These are phyloP conservation scores for Taxawa tesnikishii DNA, from an alignment of 2,329 filamentous ascomycete genomes.

Conservation along the genomic window DNA sequence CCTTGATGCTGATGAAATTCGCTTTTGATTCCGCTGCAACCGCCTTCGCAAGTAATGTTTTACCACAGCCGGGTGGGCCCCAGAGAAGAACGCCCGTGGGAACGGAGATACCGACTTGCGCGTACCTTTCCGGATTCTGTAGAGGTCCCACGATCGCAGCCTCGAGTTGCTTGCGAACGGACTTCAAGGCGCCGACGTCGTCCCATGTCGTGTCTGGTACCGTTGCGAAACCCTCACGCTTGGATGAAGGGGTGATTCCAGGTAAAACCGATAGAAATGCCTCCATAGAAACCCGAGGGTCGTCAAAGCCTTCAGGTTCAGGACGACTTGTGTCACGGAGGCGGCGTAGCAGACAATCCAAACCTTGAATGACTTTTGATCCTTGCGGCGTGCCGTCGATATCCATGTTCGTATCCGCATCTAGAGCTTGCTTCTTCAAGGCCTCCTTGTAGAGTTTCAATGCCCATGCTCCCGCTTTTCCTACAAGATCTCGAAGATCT, in stretches of 20 bases:
- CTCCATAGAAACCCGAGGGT: constrained; percentile 47
- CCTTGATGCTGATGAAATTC: constrained; percentile 97
- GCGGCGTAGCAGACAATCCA: constrained; percentile 38
- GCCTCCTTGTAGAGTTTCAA: constrained; percentile 48
- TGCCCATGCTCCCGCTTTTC: constrained; percentile 52
- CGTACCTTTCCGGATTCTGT: constrained; percentile 65
- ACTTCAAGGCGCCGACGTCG: constrained; percentile 73
- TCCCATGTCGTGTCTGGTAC: constrained; percentile 89
- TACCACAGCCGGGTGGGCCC: constrained; percentile 93
- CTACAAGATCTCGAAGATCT: constrained; percentile 64
- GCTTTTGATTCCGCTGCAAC: constrained; percentile 91
- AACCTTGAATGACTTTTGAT: constrained; percentile 6
- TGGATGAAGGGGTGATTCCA: constrained; percentile 65
- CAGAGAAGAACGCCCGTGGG: constrained; percentile 86
- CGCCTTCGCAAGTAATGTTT: constrained; percentile 90
- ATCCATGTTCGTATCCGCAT: constrained; percentile 34
- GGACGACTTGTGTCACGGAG: constrained; percentile 33
- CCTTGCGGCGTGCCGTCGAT: constrained; percentile 25
- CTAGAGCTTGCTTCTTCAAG: constrained; percentile 26
- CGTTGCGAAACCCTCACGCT: constrained; percentile 87
- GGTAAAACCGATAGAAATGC: constrained; percentile 66
- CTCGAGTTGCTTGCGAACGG: constrained; percentile 69
- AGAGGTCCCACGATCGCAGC: constrained; percentile 87
- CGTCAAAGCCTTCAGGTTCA: constrained; percentile 40
- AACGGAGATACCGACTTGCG: constrained; percentile 62